Conservation (phyloP, 495 filamentous ascomycete genomes). For the Aspergillus incahuasiensis region DNA sequence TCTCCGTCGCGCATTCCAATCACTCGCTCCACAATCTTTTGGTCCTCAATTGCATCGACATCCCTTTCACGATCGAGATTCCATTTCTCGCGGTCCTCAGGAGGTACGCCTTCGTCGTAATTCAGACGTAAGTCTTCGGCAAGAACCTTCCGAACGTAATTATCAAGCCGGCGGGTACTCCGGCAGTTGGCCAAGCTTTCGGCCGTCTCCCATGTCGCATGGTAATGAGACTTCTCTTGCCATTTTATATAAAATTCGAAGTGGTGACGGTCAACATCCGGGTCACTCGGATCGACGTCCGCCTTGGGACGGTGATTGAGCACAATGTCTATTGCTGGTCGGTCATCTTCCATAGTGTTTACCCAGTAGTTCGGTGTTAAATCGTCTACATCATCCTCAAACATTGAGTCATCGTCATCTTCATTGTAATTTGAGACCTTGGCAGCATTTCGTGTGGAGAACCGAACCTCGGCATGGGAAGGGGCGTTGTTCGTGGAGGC, state of each 20-base stretch:
- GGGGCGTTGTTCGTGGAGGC: constrained; percentile 54
- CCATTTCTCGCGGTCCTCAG: constrained; percentile 88
- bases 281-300: constrained; percentile 52
- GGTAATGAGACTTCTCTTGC: constrained; percentile 90
- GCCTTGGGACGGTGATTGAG: constrained; percentile 79
- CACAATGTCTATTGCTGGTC: constrained; percentile 81
- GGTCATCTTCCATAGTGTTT: constrained; percentile 62
- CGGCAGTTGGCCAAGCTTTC: constrained; percentile 61
- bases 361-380: constrained; percentile 59
- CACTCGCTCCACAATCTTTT: constrained; percentile 85
- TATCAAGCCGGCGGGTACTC: constrained; percentile 83
- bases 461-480: constrained; percentile 70
- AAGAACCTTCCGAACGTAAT: constrained; percentile 82
- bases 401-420: constrained; percentile 69
- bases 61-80: constrained; percentile 83
- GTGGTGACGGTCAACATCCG: constrained; percentile 64
- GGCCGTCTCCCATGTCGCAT: constrained; percentile 88
- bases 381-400: constrained; percentile 62
- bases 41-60: constrained; percentile 76
- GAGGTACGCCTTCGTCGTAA: constrained; percentile 64
- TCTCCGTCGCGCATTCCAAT: constrained; percentile 75
- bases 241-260: constrained; percentile 97
- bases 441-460: constrained; percentile 82
- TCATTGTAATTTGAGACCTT: constrained; percentile 86
- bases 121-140: constrained; percentile 66